Base-by-base conservation (phyloP, 345 rosid species). In the Syzygium aromaticum region DNA sequence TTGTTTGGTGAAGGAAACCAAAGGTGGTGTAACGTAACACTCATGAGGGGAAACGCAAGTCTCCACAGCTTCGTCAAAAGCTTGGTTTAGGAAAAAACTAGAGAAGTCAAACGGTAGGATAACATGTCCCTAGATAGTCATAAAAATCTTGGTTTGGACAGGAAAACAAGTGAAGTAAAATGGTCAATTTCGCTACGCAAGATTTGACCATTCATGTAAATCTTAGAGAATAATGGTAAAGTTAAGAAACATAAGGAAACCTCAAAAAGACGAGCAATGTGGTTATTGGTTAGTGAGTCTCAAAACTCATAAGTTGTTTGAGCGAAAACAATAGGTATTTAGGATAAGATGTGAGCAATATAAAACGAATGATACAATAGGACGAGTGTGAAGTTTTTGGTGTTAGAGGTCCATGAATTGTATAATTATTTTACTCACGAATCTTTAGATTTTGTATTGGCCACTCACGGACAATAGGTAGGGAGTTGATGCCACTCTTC, bases 291-390 rank as follows among this genome's bases (percentile, higher is more conserved):
- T 52, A 52, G 53, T 12, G 53, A 52, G 53, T 52, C 16, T 12
- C 53, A 14, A 52, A 13, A 52, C 53, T 13, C 16, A 14, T 14
- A 52, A 52, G 53, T 52, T 52, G 53, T 52, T 52, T 14, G 5
- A 13, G 53, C 53, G 7, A n/a, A 61, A 61, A 13, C n/a, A 13
- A 61, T 3, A 8, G 73, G 17, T 0, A 61, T 27, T n/a, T n/a
- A 61, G 73, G 73, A 61, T n/a, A 13, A 61, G 28, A 61, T 61
- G 33, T 0, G 73, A 61, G 64, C 73, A 61, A 6, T 27, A 61
- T 27, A n/a, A 61, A 61, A n/a, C 5, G 33, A 61, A n/a, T 0
- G 1, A 0, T 61, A 6, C 0, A n/a, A n/a, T 61, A 27, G 73
- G 33, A 61, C 15, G 17, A 61, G 13, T 61, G 13, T 0, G 33